Percentiles rank a stretch among this genome's conserved stretches.
Evolutionary conservation across 768 basidiomycete genomes (phyloP).

Genomic region (Phlebiopsis flavidoalba): DNA sequence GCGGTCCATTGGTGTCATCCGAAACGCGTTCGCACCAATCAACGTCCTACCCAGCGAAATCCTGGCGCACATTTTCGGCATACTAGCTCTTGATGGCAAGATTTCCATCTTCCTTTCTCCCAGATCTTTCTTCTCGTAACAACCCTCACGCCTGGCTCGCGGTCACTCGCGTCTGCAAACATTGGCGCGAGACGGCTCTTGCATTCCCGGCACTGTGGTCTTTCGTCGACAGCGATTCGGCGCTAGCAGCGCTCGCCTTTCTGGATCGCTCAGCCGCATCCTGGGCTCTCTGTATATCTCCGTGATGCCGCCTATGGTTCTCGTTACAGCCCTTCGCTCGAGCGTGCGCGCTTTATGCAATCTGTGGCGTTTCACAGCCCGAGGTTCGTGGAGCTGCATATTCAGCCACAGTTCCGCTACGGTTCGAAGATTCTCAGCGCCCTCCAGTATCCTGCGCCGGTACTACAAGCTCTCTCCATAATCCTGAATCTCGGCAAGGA

Average conservation of each 20-base stretch:
- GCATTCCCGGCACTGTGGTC: constrained; percentile 10
- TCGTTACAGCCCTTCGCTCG: constrained; percentile 5
- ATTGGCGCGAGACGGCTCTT: constrained; percentile 11
- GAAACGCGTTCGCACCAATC: constrained; percentile 12
- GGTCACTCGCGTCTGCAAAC: constrained; percentile 11
- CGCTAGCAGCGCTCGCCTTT: constrained; percentile 1
- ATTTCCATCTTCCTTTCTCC: constrained; percentile 6
- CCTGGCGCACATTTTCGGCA: constrained; percentile 6
- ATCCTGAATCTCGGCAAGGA: constrained; percentile 2
- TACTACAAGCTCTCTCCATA: constrained; percentile 5
- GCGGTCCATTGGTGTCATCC: constrained; percentile 1
- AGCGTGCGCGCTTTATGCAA: constrained; percentile 10
- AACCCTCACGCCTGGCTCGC: constrained; percentile 4
- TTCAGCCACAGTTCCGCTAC: constrained; percentile 10
- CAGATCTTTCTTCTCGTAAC: neutral
- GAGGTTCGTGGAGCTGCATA: constrained; percentile 8
- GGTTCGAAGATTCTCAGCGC: constrained; percentile 3
- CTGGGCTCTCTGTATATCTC: constrained; percentile 1
- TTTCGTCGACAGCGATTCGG: constrained; percentile 7
- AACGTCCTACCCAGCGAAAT: constrained; percentile 10
- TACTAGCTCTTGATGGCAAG: neutral
- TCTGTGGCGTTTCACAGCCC: constrained; percentile 4
- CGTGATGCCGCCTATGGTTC: constrained; percentile 2
- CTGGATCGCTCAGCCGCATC: constrained; percentile 6
- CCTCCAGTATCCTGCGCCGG: constrained; percentile 7